Percentiles rank a stretch among this genome's conserved stretches.
Evolutionary conservation across 331 rosid species (phyloP).

Genomic region (Spiraea crenata): DNA sequence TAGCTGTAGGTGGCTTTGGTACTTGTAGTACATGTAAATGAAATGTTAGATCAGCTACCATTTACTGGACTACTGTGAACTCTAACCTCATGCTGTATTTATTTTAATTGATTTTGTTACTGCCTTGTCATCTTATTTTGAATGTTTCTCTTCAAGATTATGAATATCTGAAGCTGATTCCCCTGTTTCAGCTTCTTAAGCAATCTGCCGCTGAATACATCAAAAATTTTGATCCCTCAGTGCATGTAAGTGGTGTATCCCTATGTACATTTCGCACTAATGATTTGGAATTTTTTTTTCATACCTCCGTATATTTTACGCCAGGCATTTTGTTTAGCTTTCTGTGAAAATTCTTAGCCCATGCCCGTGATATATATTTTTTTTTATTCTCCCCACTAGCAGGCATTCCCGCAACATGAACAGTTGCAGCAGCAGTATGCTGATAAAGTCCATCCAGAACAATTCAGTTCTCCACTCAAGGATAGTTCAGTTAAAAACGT

Average conservation of each 20-base stretch:
- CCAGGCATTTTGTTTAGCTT: neutral
- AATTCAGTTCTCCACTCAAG: conserved; percentile 46
- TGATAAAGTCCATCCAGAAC: conserved; percentile 53
- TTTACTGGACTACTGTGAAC: neutral
- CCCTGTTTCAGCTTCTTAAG: conserved; percentile 69
- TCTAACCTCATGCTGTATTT: neutral
- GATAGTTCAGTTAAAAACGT: conserved; percentile 58
- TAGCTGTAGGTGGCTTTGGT: neutral
- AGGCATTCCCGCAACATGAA: conserved; percentile 71
- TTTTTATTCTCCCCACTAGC: conserved; percentile 9
- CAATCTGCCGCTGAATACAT: conserved; percentile 79
- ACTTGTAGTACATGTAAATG: neutral
- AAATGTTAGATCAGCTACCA: neutral
- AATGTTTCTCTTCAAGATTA: conserved; percentile 23
- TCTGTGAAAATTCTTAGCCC: neutral
- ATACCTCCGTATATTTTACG: too few relatives aligned
- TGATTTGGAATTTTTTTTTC: neutral
- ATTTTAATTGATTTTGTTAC: neutral
- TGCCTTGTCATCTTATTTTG: neutral
- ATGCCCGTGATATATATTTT: neutral
- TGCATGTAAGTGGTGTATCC: conserved; percentile 60
- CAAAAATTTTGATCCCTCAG: conserved; percentile 61
- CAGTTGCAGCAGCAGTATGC: conserved; percentile 76
- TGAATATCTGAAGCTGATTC: conserved; percentile 34
- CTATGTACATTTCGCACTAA: neutral